phyloP scores from a whole-genome alignment of 2,329 filamentous ascomycete genomes.

The Elsinoe arachidis region DNA sequence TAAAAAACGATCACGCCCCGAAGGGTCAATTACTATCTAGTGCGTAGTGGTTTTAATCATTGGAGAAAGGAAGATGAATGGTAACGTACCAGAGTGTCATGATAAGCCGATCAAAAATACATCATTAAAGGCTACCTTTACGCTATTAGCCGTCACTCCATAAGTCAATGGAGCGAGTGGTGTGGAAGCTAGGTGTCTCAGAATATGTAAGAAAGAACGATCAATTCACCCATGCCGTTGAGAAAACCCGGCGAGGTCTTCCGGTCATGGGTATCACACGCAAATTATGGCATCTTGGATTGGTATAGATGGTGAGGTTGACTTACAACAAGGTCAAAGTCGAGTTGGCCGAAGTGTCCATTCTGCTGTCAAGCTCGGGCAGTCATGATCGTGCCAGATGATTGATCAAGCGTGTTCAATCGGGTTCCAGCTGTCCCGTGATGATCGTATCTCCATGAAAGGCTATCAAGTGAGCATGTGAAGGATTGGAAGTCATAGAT shows the following conservation, averaged over 20 bases:
- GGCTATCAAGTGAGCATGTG: too few species aligned
- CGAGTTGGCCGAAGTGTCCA: too few species aligned
- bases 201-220: constrained; percentile 98
- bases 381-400: too few species aligned
- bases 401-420: neutral
- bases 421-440: too few species aligned
- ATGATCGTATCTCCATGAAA: too few species aligned
- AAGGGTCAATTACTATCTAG: constrained; percentile 46
- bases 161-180: neutral
- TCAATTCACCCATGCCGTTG: constrained; percentile 69
- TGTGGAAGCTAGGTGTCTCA: constrained; percentile 43
- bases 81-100: neutral
- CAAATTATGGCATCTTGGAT: constrained; percentile 95
- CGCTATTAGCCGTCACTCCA: neutral
- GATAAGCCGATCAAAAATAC: neutral
- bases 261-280: constrained; percentile 84
- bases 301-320: neutral
- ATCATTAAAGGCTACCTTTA: neutral
- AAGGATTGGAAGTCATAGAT: neutral
- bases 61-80: constrained; percentile 28
- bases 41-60: constrained; percentile 55
- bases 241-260: constrained; percentile 84
- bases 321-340: constrained; percentile 1
- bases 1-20: constrained; percentile 28
- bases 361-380: too few species aligned